Percentiles rank a stretch among this genome's conserved stretches.
Conservation (phyloP, 2,329 filamentous ascomycete genomes). For the Ceratocystis colombiana region DNA sequence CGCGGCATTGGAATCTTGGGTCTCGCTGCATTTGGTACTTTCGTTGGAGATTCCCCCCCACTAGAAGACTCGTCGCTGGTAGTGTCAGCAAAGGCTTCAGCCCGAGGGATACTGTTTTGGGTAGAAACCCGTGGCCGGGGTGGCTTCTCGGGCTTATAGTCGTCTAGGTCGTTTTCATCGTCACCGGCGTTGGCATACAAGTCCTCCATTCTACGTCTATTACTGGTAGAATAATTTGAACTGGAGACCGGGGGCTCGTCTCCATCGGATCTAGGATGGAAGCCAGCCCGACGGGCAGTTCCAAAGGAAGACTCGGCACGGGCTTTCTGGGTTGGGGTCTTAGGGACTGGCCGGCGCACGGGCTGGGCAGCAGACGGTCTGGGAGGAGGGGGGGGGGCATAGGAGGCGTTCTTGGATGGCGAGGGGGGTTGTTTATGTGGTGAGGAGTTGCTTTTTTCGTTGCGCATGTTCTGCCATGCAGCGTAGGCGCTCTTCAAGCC, state of each 20-base stretch:
- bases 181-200: conserved; percentile 15
- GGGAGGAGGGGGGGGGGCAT: conserved; percentile 30
- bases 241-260: conserved; percentile 45
- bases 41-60: not conserved
- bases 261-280: conserved; percentile 42
- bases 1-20: conserved; percentile 17
- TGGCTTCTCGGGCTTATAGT: conserved; percentile 18
- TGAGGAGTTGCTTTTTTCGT: conserved; percentile 6
- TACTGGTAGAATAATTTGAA: conserved; percentile 42
- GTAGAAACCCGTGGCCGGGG: conserved; percentile 7
- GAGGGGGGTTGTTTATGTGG: conserved; percentile 21
- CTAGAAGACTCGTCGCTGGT: conserved; percentile 23
- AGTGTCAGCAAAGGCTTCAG: conserved; percentile 22
- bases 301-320: conserved; percentile 49
- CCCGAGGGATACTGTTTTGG: conserved; percentile 17
- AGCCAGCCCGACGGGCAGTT: conserved; percentile 36
- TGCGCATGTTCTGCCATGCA: conserved; percentile 39
- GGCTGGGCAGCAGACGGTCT: conserved; percentile 31
- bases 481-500: conserved; percentile 36
- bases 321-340: conserved; percentile 44
- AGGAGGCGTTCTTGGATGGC: conserved; percentile 28
- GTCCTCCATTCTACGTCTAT: conserved; percentile 18
- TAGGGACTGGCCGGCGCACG: conserved; percentile 36
- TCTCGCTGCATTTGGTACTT: not conserved
- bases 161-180: conserved; percentile 10